Evolutionary conservation across 805 yeast species (phyloP).

Genomic region (Hagleromyces aurorensis): DNA sequence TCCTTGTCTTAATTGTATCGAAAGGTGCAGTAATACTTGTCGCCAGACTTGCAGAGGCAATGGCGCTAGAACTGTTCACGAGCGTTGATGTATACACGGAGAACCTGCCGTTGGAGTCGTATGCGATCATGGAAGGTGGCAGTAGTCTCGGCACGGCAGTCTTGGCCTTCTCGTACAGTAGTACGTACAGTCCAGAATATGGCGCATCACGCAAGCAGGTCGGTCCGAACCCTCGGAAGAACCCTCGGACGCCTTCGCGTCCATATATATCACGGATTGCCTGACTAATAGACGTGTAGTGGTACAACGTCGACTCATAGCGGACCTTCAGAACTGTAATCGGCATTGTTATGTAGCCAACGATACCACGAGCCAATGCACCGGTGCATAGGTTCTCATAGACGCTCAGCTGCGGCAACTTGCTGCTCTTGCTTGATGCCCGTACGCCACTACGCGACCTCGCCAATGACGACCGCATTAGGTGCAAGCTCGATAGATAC

Average conservation of each 20-base stretch:
- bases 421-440: slow-evolving; percentile 28
- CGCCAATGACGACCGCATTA: slow-evolving; percentile 47
- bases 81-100: slow-evolving; percentile 40
- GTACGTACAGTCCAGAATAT: slow-evolving; percentile 86
- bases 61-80: slow-evolving; percentile 70
- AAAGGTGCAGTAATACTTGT: slow-evolving; percentile 90
- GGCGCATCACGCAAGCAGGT: slow-evolving; percentile 91
- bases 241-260: slow-evolving; percentile 53
- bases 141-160: slow-evolving; percentile 40
- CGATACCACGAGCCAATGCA: slow-evolving; percentile 66
- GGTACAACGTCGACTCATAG: slow-evolving; percentile 73
- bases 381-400: slow-evolving; percentile 70
- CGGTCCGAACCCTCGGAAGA: slow-evolving; percentile 81
- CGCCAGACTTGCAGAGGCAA: slow-evolving; percentile 67
- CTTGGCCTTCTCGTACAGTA: slow-evolving; percentile 75
- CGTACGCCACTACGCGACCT: slow-evolving; percentile 12
- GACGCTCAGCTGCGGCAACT: slow-evolving; percentile 64
- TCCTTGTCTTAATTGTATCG: slow-evolving; percentile 85
- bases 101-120: slow-evolving; percentile 20
- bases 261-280: slow-evolving; percentile 51
- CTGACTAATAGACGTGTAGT: slow-evolving; percentile 53
- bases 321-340: slow-evolving; percentile 84
- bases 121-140: slow-evolving; percentile 15
- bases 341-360: slow-evolving; percentile 91
- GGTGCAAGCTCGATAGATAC: slow-evolving; percentile 66